phyloP scores from a whole-genome alignment of 495 filamentous ascomycete genomes.

The Xylaria grammica region DNA sequence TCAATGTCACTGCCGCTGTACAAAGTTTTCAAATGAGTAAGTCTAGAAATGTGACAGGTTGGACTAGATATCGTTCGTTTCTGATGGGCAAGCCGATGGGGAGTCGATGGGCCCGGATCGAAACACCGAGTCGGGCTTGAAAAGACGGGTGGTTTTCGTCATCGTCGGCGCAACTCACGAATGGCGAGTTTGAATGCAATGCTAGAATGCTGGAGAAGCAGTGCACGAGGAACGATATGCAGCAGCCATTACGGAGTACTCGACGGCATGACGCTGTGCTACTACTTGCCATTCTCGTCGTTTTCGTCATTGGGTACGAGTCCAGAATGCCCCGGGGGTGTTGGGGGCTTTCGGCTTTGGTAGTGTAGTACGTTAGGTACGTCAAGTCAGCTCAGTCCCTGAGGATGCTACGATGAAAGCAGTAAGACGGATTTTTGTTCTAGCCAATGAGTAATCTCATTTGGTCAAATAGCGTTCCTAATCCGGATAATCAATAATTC shows the following conservation, averaged over 20 bases:
- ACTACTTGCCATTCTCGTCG: background rate
- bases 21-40: too few species aligned
- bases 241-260: too few species aligned
- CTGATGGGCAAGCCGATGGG: too few species aligned
- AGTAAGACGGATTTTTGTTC: background rate
- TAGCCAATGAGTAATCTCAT: background rate
- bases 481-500: constrained; percentile 16
- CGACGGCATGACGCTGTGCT: constrained; percentile 18
- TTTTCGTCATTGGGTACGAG: background rate
- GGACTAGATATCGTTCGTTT: too few species aligned
- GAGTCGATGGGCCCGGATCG: too few species aligned
- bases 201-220: too few species aligned
- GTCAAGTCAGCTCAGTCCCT: background rate
- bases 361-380: too few species aligned
- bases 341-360: background rate
- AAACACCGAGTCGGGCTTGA: too few species aligned
- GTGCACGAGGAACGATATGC: background rate
- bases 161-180: constrained; percentile 9
- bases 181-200: constrained; percentile 10
- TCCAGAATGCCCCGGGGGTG: background rate
- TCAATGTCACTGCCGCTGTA: too few species aligned
- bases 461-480: constrained; percentile 3
- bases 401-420: constrained; percentile 4
- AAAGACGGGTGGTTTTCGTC: constrained; percentile 1
- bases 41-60: too few species aligned